phyloP scores from a whole-genome alignment of 345 rosid species.

The Aquilaria sinensis region DNA sequence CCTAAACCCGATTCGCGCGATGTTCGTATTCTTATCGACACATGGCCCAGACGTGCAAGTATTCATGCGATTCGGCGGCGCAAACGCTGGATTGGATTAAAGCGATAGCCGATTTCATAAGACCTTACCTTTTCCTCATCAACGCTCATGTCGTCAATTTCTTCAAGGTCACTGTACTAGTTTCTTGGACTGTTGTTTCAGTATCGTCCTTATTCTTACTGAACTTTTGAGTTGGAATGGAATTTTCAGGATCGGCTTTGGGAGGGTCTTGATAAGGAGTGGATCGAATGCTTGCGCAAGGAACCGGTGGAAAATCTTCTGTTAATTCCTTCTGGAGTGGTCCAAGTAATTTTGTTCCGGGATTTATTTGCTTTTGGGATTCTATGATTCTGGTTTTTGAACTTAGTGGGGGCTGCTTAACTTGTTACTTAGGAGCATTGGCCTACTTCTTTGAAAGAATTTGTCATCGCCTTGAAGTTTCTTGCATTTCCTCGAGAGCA shows the following conservation, averaged over 20 bases:
- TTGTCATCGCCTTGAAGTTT: slow-evolving; percentile 49
- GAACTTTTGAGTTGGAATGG: background rate
- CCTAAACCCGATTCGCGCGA: no score
- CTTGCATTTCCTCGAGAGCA: slow-evolving; percentile 66
- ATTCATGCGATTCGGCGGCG: slow-evolving; percentile 54
- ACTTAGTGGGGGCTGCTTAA: background rate
- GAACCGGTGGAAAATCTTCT: slow-evolving; percentile 61
- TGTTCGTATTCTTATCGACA: no score
- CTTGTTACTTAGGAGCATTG: slow-evolving; percentile 52
- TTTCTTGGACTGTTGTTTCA: background rate
- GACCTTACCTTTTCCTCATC: slow-evolving; percentile 45
- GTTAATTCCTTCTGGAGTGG: slow-evolving; percentile 63
- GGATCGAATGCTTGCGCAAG: slow-evolving; percentile 65
- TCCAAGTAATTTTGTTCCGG: slow-evolving; percentile 34
- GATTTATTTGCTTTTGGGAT: background rate
- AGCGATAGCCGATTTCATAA: slow-evolving; percentile 52
- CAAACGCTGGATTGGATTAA: slow-evolving; percentile 71
- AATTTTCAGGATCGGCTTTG: slow-evolving; percentile 52
- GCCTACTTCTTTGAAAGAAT: slow-evolving; percentile 77
- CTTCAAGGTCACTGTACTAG: slow-evolving; percentile 35
- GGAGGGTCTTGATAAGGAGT: slow-evolving; percentile 67
- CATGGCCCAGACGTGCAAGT: slow-evolving; percentile 20
- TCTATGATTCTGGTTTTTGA: background rate
- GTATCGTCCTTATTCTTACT: background rate
- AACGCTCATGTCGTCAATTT: slow-evolving; percentile 81